Conservation (phyloP, 1,284 basidiomycete species). For the Melampsora americana region DNA sequence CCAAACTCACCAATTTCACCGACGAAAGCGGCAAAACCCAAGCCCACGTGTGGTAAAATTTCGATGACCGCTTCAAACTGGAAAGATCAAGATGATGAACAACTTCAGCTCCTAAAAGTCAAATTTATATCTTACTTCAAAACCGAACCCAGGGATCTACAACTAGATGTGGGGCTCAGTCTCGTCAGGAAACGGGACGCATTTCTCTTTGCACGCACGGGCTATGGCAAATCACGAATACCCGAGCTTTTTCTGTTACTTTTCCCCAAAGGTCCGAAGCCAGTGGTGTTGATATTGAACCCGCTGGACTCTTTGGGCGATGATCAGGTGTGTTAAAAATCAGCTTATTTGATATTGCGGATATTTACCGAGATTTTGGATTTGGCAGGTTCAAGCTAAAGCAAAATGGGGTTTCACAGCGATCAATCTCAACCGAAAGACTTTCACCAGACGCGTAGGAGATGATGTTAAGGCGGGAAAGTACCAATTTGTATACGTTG, state of each 20-base stretch:
- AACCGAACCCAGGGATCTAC: not conserved
- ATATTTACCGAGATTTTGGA: too few relatives aligned
- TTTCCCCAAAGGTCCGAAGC: not conserved
- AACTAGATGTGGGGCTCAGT: not conserved
- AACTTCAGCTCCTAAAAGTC: too few relatives aligned
- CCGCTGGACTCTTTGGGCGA: not conserved
- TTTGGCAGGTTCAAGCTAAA: not conserved
- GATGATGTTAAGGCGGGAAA: not conserved
- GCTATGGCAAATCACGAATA: not conserved
- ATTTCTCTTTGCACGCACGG: not conserved
- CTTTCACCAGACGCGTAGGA: not conserved
- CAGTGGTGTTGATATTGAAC: not conserved
- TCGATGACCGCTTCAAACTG: too few relatives aligned
- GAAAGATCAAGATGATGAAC: too few relatives aligned
- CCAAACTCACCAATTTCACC: too few relatives aligned
- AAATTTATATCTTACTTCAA: not conserved
- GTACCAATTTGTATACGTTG: constrained; percentile 13
- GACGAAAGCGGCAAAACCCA: too few relatives aligned
- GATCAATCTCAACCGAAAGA: not conserved
- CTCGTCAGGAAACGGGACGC: not conserved
- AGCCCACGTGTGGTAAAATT: too few relatives aligned
- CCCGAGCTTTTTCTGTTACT: not conserved
- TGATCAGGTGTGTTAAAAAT: not conserved
- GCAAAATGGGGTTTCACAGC: not conserved
- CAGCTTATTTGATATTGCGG: not conserved